Percentiles rank a stretch among this genome's conserved stretches.
Evolutionary conservation across 352 stramenopile genomes (phyloP).

Genomic region (Pythium monospermum): DNA sequence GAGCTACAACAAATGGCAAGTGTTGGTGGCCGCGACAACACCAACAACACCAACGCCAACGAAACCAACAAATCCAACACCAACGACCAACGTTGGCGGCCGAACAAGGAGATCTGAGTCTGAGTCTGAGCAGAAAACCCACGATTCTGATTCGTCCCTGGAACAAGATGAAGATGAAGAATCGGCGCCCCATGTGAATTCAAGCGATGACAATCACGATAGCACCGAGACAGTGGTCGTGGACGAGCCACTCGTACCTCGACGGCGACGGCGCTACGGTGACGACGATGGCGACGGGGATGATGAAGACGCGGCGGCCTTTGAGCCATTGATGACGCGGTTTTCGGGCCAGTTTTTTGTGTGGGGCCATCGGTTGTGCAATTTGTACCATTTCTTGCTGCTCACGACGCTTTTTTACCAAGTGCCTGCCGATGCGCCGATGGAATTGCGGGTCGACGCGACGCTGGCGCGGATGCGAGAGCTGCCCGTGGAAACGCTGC

Average conservation of each 20-base stretch:
- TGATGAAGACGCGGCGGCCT: constrained; percentile 1
- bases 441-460: constrained; percentile 1
- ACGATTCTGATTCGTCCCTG: constrained; percentile 10
- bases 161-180: too few relatives aligned
- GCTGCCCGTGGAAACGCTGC: constrained; percentile 55
- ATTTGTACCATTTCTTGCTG: constrained; percentile 65
- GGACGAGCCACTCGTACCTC: neutral
- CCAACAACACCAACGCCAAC: neutral
- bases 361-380: constrained; percentile 60
- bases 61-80: neutral
- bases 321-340: constrained; percentile 20
- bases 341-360: constrained; percentile 36
- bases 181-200: constrained; percentile 2
- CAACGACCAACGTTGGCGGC: too few relatives aligned
- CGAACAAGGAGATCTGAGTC: too few relatives aligned
- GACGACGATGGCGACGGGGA: too few relatives aligned
- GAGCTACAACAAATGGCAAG: constrained; percentile 14
- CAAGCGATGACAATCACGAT: too few relatives aligned
- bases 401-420: constrained; percentile 61
- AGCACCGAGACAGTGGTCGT: neutral
- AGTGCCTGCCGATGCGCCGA: constrained; percentile 19
- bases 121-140: constrained; percentile 19
- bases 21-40: constrained; percentile 6
- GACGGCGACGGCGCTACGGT: neutral
- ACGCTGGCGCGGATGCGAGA: constrained; percentile 12